A percentile compares a stretch with the other conserved stretches of the same genome.
phyloP scores from a whole-genome alignment of 2,329 filamentous ascomycete genomes.

The Fusarium circinatum region DNA sequence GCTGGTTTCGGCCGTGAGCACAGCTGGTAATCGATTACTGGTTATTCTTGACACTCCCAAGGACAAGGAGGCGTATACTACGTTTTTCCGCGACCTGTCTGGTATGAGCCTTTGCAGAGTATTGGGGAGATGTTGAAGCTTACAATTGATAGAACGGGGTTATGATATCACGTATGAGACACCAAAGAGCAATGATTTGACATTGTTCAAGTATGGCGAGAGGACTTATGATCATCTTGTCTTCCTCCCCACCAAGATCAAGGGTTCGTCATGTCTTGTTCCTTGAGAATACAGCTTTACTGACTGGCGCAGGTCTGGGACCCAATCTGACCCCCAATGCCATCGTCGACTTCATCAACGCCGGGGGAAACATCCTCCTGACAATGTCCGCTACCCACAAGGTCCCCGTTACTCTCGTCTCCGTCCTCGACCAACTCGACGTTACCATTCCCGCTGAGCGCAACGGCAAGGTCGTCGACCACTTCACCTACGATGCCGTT shows the following conservation, averaged over 20 bases:
- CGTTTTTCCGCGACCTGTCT: constrained; percentile 79
- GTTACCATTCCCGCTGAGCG: constrained; percentile 88
- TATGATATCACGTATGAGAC: constrained; percentile 85
- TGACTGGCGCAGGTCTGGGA: constrained; percentile 73
- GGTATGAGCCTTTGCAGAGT: constrained; percentile 56
- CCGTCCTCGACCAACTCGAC: constrained; percentile 87
- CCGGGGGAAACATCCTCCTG: constrained; percentile 89
- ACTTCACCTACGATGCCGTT: constrained; percentile 89
- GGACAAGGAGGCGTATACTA: constrained; percentile 85
- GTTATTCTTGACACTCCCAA: constrained; percentile 85
- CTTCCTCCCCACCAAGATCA: constrained; percentile 87
- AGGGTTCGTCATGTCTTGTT: constrained; percentile 67
- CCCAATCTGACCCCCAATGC: constrained; percentile 86
- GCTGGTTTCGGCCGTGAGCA: constrained; percentile 80
- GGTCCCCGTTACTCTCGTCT: constrained; percentile 77
- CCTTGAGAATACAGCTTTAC: background rate
- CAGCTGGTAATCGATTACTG: constrained; percentile 80
- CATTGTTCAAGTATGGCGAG: constrained; percentile 87
- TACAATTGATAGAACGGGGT: constrained; percentile 73
- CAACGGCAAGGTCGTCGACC: constrained; percentile 87
- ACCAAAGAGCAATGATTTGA: constrained; percentile 80
- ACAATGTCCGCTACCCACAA: constrained; percentile 78
- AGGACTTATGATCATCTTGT: constrained; percentile 91
- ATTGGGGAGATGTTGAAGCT: constrained; percentile 9
- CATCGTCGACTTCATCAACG: constrained; percentile 91